Percentiles rank a stretch among this genome's conserved stretches.
Evolutionary conservation across 257 asterid genomes (phyloP).

Genomic region (Petunia axillaris): DNA sequence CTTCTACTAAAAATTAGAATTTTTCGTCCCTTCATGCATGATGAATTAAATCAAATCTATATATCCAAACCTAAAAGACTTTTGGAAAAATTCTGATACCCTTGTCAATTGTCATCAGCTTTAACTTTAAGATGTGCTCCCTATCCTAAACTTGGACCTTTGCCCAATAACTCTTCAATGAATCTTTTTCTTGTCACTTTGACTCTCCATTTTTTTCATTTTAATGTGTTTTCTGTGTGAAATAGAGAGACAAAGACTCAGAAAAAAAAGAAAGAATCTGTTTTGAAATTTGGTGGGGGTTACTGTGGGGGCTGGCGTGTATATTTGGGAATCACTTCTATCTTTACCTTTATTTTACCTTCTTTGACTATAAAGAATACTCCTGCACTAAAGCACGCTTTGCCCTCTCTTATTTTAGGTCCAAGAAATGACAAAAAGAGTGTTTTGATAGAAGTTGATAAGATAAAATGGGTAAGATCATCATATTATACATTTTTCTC

Average conservation of each 20-base stretch:
- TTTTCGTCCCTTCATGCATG: neutral
- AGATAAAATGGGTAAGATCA: neutral
- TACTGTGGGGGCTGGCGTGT: constrained; percentile 28
- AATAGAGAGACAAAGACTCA: constrained; percentile 2
- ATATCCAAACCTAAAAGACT: neutral
- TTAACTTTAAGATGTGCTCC: constrained; percentile 14
- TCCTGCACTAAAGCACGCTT: neutral
- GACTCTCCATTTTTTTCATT: neutral
- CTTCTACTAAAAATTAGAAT: neutral
- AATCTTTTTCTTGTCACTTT: constrained; percentile 21
- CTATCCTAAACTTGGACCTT: constrained; percentile 15
- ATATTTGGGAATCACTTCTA: constrained; percentile 32
- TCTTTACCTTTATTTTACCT: constrained; percentile 36
- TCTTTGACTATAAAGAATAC: constrained; percentile 39
- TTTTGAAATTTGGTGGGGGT: constrained; percentile 26
- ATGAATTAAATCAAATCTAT: neutral
- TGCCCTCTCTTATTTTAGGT: constrained; percentile 3
- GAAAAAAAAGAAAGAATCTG: neutral
- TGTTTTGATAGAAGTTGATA: constrained; percentile 7
- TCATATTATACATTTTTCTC: neutral
- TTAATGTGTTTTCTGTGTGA: neutral
- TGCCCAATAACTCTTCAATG: neutral
- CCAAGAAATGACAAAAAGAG: neutral
- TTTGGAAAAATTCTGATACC: neutral
- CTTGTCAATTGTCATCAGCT: neutral